phyloP scores from a whole-genome alignment of 768 basidiomycete species.

The Mycena capillaripes region DNA sequence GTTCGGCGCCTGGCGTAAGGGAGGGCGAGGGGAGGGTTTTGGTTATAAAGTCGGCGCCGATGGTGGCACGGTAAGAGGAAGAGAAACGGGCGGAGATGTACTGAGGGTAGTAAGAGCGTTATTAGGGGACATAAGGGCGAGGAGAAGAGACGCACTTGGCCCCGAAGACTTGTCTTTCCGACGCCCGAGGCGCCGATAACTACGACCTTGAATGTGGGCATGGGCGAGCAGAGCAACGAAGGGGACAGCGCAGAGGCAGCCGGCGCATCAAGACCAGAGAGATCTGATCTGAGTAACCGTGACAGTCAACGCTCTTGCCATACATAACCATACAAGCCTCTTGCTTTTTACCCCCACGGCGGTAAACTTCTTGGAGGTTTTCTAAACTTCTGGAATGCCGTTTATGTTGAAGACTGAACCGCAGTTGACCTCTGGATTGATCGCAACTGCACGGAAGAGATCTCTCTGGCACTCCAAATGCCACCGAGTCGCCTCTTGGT shows the following conservation, averaged over 20 bases:
- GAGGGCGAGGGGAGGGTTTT: conserved; percentile 72
- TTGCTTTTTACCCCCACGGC: not conserved
- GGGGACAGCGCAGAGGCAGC: conserved; percentile 7
- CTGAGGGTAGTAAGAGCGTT: conserved; percentile 51
- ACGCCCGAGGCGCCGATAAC: conserved; percentile 87
- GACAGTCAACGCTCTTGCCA: not conserved
- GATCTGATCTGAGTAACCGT: not conserved
- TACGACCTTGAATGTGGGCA: conserved; percentile 86
- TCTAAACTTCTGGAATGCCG: no score
- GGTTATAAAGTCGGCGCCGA: conserved; percentile 90
- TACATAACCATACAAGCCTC: not conserved
- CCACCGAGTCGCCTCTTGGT: no score
- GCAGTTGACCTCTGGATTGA: no score
- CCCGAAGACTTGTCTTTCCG: conserved; percentile 88
- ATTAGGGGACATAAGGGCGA: not conserved
- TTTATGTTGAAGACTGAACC: no score
- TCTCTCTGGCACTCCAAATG: no score
- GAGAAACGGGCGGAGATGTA: conserved; percentile 85
- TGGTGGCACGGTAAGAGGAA: conserved; percentile 85
- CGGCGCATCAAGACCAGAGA: conserved; percentile 10
- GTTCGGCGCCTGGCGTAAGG: conserved; percentile 56
- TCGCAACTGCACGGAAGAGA: no score
- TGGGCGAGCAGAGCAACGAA: conserved; percentile 38
- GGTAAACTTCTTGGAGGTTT: no score
- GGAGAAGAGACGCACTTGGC: conserved; percentile 65